phyloP scores from a whole-genome alignment of 2,329 filamentous ascomycete genomes.

The Coleophoma crateriformis region DNA sequence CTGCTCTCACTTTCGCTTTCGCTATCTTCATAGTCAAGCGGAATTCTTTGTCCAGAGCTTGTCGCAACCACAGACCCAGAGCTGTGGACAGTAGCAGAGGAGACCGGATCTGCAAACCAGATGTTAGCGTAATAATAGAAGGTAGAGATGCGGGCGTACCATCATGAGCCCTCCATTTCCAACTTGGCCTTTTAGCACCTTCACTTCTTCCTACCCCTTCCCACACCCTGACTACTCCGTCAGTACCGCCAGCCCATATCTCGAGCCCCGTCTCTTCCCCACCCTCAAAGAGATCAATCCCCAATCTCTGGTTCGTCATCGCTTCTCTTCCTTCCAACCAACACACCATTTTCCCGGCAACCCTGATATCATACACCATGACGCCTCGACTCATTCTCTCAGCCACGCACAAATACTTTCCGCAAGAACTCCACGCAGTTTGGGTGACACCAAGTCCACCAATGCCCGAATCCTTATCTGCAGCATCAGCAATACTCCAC shows the following conservation, averaged over 20 bases:
- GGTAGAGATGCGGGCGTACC: slow-evolving; percentile 12
- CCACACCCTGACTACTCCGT: slow-evolving; percentile 53
- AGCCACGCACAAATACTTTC: slow-evolving; percentile 56
- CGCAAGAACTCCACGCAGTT: slow-evolving; percentile 56
- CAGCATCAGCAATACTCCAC: slow-evolving; percentile 52
- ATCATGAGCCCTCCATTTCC: slow-evolving; percentile 27
- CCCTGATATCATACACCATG: slow-evolving; percentile 58
- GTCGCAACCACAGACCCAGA: slow-evolving; percentile 27
- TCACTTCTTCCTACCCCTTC: slow-evolving; percentile 49
- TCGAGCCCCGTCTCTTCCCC: slow-evolving; percentile 41
- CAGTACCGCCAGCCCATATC: slow-evolving; percentile 54
- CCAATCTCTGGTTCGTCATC: slow-evolving; percentile 49
- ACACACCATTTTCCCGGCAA: slow-evolving; percentile 50
- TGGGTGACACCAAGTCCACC: slow-evolving; percentile 59
- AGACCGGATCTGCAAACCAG: slow-evolving; percentile 18
- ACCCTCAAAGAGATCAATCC: slow-evolving; percentile 47
- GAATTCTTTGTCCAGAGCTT: slow-evolving; percentile 24
- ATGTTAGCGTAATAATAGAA: background rate
- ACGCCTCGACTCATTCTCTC: slow-evolving; percentile 51
- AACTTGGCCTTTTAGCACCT: slow-evolving; percentile 18
- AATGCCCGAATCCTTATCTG: slow-evolving; percentile 42
- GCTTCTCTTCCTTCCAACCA: slow-evolving; percentile 44
- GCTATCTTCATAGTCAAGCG: background rate
- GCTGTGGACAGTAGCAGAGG: slow-evolving; percentile 23
- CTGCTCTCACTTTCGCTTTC: slow-evolving; percentile 9